Evolutionary conservation across 495 filamentous ascomycete genomes (phyloP), one percentile per base, ranked within the genome.

Genomic region (Aspergillus avenaceus): DNA sequence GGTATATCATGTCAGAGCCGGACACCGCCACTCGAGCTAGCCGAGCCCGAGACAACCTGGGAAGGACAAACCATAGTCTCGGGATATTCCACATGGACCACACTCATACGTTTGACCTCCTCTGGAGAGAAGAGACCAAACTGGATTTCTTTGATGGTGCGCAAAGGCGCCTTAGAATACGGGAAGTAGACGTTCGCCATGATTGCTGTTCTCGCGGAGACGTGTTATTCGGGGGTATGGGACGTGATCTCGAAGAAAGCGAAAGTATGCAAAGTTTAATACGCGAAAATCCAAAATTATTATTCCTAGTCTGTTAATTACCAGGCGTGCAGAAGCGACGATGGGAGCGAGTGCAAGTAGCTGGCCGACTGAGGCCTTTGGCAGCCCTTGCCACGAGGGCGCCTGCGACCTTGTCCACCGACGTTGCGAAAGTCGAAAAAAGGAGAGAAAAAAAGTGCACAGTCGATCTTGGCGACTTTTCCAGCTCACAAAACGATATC

Each of bases 51-150:
- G 43, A 25, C 52, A 37, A 34, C 56, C 27, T 47, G 51, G 49
- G 26, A 50, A 44, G 41, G 46, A 62, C 78, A 57, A 66, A 84
- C 82, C 95, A 97, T 96, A 8, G 93, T 97, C 78, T 99, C 93
- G 1, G 93, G 91, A 61, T 97, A 96, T 65, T 89, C 76, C 52
- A 99, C 90, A 59, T 91, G 86, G 25, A 82, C 84, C 41, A 97
- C 91, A 72, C 91, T 96, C 90, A 96, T 91, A 51, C 83, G 86
- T 75, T 97, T 97, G 72, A 96, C 95, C 70, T 99, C 95, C 64
- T 97, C 92, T 1, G 95, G 93, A 14, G 91, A 91, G 61, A 96
- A 76, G 52, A 99, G 83, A 60, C 93, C 93, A 70, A 99, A 99
- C 74, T 97, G 95, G 55, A 99, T 95, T 79, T 97, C 93, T 78